These are phyloP conservation scores for Paracorniculantispora psalliotae DNA, from an alignment of 2,329 filamentous ascomycete species.

Conservation along the genomic window DNA sequence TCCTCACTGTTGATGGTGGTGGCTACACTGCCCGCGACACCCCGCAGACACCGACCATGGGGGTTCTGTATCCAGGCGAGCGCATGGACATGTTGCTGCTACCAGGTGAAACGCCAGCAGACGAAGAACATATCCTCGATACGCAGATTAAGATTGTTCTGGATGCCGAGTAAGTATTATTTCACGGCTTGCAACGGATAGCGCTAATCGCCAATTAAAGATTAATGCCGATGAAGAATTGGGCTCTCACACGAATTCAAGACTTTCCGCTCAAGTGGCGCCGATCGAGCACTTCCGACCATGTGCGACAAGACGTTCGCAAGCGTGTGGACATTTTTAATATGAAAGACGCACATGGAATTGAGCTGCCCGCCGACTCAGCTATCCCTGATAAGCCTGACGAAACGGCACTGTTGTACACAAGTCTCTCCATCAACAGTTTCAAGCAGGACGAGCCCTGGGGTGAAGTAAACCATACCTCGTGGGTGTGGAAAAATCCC, in stretches of 20 bases:
- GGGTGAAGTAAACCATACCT: slow-evolving; percentile 20
- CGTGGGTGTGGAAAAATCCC: slow-evolving; percentile 16
- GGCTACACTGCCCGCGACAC: slow-evolving; percentile 13
- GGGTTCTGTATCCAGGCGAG: slow-evolving; percentile 20
- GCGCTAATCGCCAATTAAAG: not conserved
- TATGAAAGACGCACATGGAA: slow-evolving; percentile 1
- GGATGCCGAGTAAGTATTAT: slow-evolving; percentile 8
- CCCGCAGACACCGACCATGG: slow-evolving; percentile 15
- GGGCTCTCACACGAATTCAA: slow-evolving; percentile 18
- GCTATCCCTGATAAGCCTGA: not conserved
- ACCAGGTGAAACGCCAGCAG: not conserved
- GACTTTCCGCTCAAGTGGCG: slow-evolving; percentile 16
- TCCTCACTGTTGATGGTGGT: slow-evolving; percentile 20
- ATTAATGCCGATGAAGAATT: slow-evolving; percentile 20
- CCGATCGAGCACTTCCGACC: not conserved
- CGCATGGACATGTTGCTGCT: slow-evolving; percentile 18
- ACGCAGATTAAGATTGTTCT: slow-evolving; percentile 11
- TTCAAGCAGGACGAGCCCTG: slow-evolving; percentile 19
- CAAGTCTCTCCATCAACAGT: slow-evolving; percentile 18
- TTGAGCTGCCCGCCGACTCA: not conserved
- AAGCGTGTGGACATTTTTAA: slow-evolving; percentile 1
- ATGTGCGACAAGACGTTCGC: not conserved
- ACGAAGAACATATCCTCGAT: not conserved
- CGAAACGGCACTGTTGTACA: slow-evolving; percentile 19
- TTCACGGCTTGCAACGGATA: too few species aligned